phyloP scores from a whole-genome alignment of 768 basidiomycete genomes.

The Boletellus emodensis region DNA sequence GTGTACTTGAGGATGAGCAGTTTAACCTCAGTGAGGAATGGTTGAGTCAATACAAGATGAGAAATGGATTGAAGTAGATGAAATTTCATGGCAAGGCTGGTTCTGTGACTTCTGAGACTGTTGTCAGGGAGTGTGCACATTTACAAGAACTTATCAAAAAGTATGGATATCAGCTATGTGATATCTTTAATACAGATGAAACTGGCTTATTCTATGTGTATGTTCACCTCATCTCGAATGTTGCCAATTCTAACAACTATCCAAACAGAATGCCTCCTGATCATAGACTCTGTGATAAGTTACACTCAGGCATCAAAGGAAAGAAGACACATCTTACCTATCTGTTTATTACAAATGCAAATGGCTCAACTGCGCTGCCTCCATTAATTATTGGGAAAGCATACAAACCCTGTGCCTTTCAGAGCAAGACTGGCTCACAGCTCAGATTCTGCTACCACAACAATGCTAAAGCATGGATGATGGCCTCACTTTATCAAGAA shows the following conservation, averaged over 20 bases:
- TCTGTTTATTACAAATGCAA: not conserved
- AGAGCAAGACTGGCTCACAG: not conserved
- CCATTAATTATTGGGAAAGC: slow-evolving; percentile 9
- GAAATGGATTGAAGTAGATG: not conserved
- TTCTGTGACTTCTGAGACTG: slow-evolving; percentile 21
- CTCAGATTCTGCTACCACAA: slow-evolving; percentile 3
- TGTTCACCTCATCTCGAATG: not conserved
- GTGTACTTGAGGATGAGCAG: not conserved
- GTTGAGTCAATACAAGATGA: not conserved
- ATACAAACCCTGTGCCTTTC: not conserved
- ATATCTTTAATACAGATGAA: slow-evolving; percentile 39
- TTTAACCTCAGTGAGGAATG: not conserved
- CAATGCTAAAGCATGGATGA: slow-evolving; percentile 10
- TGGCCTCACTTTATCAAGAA: slow-evolving; percentile 11
- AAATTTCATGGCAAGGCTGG: slow-evolving; percentile 33
- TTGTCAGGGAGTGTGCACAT: slow-evolving; percentile 27
- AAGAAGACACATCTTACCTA: not conserved
- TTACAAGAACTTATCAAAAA: slow-evolving; percentile 28
- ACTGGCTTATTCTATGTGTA: slow-evolving; percentile 34
- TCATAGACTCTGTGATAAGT: not conserved
- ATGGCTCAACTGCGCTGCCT: slow-evolving; percentile 1
- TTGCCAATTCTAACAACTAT: too few relatives aligned
- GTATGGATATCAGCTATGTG: slow-evolving; percentile 21
- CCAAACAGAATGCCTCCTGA: not conserved
- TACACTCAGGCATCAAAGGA: not conserved